These are phyloP conservation scores for Vitis rupestris DNA, from an alignment of 164 flowering plant genomes.

Conservation along the genomic window DNA sequence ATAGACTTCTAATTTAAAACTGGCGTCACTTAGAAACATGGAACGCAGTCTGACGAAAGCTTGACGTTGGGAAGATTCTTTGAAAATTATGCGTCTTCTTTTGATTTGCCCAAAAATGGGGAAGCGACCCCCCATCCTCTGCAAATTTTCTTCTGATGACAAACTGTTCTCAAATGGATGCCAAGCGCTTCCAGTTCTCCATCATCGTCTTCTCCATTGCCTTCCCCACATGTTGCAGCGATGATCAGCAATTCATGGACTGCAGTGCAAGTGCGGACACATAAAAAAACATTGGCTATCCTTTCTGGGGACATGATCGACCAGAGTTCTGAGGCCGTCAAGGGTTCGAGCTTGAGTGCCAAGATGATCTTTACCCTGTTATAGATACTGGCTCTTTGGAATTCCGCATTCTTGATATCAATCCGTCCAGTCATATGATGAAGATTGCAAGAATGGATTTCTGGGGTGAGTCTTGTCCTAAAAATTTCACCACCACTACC, in stretches of 20 bases:
- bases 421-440: neutral
- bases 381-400: neutral
- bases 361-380: constrained; percentile 1
- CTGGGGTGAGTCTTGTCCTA: constrained; percentile 7
- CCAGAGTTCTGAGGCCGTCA: constrained; percentile 15
- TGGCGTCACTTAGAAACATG: too few species aligned
- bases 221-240: neutral
- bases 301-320: constrained; percentile 26
- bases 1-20: too few species aligned
- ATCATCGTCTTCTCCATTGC: constrained; percentile 1
- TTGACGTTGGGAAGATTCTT: too few species aligned
- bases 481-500: too few species aligned
- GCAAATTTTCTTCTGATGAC: too few species aligned
- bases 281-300: constrained; percentile 8
- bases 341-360: constrained; percentile 15
- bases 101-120: too few species aligned
- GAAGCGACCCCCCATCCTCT: too few species aligned
- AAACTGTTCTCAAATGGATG: too few species aligned
- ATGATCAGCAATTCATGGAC: neutral
- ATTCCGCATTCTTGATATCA: constrained; percentile 8
- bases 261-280: constrained; percentile 14
- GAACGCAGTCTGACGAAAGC: too few species aligned
- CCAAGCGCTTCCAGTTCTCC: neutral
- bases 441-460: constrained; percentile 2
- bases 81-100: too few species aligned